Conservation (phyloP, 2,329 filamentous ascomycete genomes). For the Stemphylium beticola region DNA sequence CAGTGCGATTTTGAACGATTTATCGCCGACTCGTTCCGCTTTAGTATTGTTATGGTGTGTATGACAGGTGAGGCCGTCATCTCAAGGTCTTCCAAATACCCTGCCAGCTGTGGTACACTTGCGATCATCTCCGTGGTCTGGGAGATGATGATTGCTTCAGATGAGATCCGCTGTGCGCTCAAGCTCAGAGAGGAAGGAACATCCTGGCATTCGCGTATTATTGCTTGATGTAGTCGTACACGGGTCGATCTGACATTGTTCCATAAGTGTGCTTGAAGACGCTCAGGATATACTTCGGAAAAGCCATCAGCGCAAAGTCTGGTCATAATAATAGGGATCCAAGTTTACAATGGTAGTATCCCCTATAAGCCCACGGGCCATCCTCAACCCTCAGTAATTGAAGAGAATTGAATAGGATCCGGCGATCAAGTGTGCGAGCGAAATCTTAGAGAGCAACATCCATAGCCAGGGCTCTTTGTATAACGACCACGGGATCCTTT, state of each 20-base stretch:
- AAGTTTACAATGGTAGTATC: conserved; percentile 27
- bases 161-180: conserved; percentile 14
- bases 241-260: conserved; percentile 34
- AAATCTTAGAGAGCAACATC: conserved; percentile 24
- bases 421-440: conserved; percentile 17
- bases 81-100: conserved; percentile 19
- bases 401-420: conserved; percentile 17
- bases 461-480: conserved; percentile 19
- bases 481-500: conserved; percentile 8
- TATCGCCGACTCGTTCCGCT: not conserved
- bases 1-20: not conserved
- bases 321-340: not conserved
- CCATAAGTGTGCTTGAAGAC: conserved; percentile 33
- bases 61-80: not conserved
- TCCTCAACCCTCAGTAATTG: conserved; percentile 5
- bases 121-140: conserved; percentile 31
- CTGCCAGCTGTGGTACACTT: conserved; percentile 33
- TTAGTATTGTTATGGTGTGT: not conserved
- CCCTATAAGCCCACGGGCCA: conserved; percentile 23
- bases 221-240: conserved; percentile 31
- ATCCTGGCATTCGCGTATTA: conserved; percentile 23
- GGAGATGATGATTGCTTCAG: conserved; percentile 14
- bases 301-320: not conserved
- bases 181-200: not conserved
- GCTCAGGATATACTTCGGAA: conserved; percentile 22